Evolutionary conservation across 176 grass and related monocot genomes (phyloP).

Genomic region (Carex myosuroides): DNA sequence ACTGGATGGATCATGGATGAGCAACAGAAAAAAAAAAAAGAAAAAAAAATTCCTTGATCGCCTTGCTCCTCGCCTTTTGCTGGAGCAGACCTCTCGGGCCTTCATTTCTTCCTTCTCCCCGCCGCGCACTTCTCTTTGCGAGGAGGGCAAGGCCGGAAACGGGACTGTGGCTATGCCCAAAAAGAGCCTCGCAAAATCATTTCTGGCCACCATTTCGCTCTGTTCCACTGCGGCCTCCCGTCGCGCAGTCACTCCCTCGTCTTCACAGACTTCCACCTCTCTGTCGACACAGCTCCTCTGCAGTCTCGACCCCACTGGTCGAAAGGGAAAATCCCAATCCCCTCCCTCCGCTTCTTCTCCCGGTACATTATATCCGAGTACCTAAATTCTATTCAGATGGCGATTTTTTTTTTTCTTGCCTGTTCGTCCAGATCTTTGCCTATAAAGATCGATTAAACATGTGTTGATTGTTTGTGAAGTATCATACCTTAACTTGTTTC

Average conservation of each 20-base stretch:
- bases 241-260: not conserved
- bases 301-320: not conserved
- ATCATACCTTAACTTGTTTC: too few species aligned
- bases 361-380: not conserved
- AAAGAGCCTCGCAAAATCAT: not conserved
- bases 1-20: too few species aligned
- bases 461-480: too few species aligned
- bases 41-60: too few species aligned
- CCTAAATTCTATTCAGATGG: not conserved
- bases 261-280: not conserved
- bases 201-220: not conserved
- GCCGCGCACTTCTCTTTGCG: not conserved
- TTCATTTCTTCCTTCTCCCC: not conserved
- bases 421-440: too few species aligned
- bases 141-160: not conserved
- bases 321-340: not conserved
- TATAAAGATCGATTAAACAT: too few species aligned
- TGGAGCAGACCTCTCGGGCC: not conserved
- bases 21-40: too few species aligned
- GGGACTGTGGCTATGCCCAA: conserved; percentile 12
- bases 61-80: not conserved
- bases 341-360: not conserved
- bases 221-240: not conserved
- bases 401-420: too few species aligned
- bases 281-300: conserved; percentile 14